Evolutionary conservation across 805 yeast species (phyloP), one percentile per base, ranked within the genome.

Genomic region (Candida coquimbonensis): DNA sequence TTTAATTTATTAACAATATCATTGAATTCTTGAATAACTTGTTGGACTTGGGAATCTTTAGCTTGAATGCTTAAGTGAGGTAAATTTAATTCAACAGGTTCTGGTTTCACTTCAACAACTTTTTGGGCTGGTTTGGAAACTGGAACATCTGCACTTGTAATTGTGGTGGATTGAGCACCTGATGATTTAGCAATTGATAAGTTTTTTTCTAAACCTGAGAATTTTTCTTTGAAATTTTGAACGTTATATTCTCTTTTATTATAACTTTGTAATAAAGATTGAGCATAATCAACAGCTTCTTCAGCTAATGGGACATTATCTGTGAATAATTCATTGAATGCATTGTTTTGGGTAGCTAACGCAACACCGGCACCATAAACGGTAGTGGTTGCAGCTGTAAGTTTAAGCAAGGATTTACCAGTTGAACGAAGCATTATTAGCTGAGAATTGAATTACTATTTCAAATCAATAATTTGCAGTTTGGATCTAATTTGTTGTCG

Each of bases 251-350:
- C 61, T 36, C 48, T 55, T 37, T 44, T 51, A 9, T 44, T 53
- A 40, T 56, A 53, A 41, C 42, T 43, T 9, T 29, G 31, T 19
- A 55, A 48, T 29, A 60, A 55, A 9, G 63, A 66, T 52, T 81
- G 86, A 43, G 74, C 66, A 9, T 60, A 54, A 44, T 77, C 76
- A 29, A 82, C 72, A 29, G 75, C 64, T 21, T 64, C 63, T 54
- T 80, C 84, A 35, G 80, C 86, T 42, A 74, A 70, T 17, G 93
- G 93, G 39, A 83, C 75, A 48, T 74, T 75, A 52, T 80, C 81
- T 21, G 80, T 70, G 62, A 80, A 83, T 39, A 69, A 52, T 53
- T 83, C 87, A 53, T 78, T 81, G 59, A 81, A 73, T 16, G 75
- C 68, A 53, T 81, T 84, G 56, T 72, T 72, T 50, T 75, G 66